Base-by-base conservation (phyloP, 2,329 filamentous ascomycete genomes). In the Coniochaeta hoffmannii region DNA sequence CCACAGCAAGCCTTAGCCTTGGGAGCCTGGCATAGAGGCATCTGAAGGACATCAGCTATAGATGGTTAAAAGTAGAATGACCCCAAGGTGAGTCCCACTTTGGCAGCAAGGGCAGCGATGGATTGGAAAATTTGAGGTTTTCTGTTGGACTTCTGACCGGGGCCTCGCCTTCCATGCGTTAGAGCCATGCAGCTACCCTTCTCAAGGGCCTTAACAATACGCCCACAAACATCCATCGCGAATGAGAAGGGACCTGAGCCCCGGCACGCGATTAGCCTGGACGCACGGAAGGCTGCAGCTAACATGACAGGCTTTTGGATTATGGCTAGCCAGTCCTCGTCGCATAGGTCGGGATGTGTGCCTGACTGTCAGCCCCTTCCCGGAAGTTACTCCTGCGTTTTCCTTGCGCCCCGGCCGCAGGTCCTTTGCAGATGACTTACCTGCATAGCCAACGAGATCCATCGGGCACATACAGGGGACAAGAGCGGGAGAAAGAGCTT, bases 171-270 rank as follows among this genome's bases (percentile, higher is more conserved):
- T 68, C 68, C 66, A 72, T 72, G 73, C 72, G 72, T 70, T 65
- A 70, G 62, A 64, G 12, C 12, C 64, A 73, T 79, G 76, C 76
- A 77, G 65, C 66, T 69, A 77, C 65, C 76, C 76, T 66, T 69
- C 67, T 70, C 68, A 73, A 70, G 71, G 63, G 64, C 68, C 71
- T 68, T 70, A 72, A 72, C 66, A 68, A 76, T 69, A 72, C 70
- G 73, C 73, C n/a, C 74, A 75, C 74, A 74, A 72, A 73, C 71
- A 73, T 65, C 62, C 64, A 60, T 61, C 69, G 70, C 67, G 70
- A 70, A 70, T 71, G 66, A 65, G 65, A 68, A 70, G 62, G 64
- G 66, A 68, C 66, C 62, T 69, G 61, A 19, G 65, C 66, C 70
- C 62, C 67, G 60, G 65, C 59, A 64, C 62, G 64, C 62, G 60